These are phyloP conservation scores for Fusarium heterosporum DNA, from an alignment of 2,329 filamentous ascomycete species.

Conservation along the genomic window DNA sequence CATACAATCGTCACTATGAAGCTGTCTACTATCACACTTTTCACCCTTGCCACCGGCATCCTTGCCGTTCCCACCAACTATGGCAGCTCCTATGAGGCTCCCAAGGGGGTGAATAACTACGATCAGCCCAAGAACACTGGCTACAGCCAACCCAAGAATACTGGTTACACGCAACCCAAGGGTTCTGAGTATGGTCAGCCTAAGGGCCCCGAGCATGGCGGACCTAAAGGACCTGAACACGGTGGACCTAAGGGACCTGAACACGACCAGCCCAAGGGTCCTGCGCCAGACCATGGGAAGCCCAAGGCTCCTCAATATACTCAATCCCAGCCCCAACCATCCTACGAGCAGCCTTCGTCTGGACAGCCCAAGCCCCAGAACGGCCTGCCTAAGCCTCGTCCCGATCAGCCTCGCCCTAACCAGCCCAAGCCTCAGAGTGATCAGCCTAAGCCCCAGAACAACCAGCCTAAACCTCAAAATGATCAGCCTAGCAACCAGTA, in stretches of 20 bases:
- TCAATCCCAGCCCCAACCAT: conserved; percentile 6
- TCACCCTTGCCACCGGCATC: conserved; percentile 33
- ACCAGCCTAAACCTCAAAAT: background rate
- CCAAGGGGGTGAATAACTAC: conserved; percentile 5
- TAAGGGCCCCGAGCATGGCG: background rate
- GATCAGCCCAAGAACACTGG: conserved; percentile 3
- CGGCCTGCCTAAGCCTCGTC: background rate
- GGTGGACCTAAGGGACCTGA: background rate
- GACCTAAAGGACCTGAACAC: background rate
- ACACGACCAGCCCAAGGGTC: background rate
- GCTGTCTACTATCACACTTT: conserved; percentile 35
- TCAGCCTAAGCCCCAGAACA: background rate
- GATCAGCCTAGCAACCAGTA: background rate
- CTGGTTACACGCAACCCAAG: conserved; percentile 6
- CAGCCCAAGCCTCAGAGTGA: background rate
- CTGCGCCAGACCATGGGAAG: background rate
- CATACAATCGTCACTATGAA: conserved; percentile 21
- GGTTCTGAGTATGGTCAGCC: background rate
- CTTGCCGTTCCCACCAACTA: conserved; percentile 19
- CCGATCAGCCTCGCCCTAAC: background rate
- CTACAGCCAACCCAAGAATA: background rate
- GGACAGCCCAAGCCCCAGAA: background rate
- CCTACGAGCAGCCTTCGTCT: background rate
- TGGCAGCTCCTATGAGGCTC: conserved; percentile 18
- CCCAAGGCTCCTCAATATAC: background rate